Evolutionary conservation across 371 early-diverging fungal genomes (phyloP).

Genomic region (Amoeboradix gromovi): DNA sequence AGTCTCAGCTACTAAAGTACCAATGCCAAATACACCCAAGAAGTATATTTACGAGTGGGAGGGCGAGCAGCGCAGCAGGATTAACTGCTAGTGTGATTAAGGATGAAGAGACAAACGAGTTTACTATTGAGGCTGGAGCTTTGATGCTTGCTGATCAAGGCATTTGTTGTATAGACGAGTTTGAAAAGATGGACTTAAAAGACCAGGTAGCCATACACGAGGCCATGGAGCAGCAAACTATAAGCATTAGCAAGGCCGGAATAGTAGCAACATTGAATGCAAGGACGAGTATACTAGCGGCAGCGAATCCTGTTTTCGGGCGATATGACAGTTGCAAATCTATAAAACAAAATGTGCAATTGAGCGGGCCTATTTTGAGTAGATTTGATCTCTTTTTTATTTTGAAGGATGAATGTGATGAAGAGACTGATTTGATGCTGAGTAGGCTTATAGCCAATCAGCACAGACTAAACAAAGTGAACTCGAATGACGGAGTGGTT

Average conservation of each 20-base stretch:
- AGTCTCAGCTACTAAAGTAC: constrained; percentile 13
- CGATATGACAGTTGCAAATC: constrained; percentile 15
- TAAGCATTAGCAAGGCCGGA: constrained; percentile 97
- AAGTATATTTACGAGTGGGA: constrained; percentile 91
- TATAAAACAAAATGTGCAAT: constrained; percentile 69
- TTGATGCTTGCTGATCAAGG: constrained; percentile 97
- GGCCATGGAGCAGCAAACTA: constrained; percentile 99
- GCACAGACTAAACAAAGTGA: constrained; percentile 21
- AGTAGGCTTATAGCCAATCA: constrained; percentile 79
- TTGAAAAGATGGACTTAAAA: constrained; percentile 94
- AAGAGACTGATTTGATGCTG: constrained; percentile 61
- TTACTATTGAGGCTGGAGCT: constrained; percentile 97
- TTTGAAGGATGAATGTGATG: constrained; percentile 80
- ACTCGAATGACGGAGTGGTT: constrained; percentile 25
- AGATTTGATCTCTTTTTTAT: constrained; percentile 98
- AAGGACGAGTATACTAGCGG: constrained; percentile 13
- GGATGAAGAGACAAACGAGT: constrained; percentile 97
- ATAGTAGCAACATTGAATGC: constrained; percentile 37
- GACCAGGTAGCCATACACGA: constrained; percentile 99
- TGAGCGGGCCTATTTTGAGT: constrained; percentile 96
- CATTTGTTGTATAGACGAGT: constrained; percentile 98
- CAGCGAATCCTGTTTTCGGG: constrained; percentile 17
- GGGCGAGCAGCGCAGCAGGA: constrained; percentile 95
- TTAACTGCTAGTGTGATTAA: constrained; percentile 92
- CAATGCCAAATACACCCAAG: constrained; percentile 25